Evolutionary conservation across 768 basidiomycete species (phyloP).

Genomic region (Boletales sp.): DNA sequence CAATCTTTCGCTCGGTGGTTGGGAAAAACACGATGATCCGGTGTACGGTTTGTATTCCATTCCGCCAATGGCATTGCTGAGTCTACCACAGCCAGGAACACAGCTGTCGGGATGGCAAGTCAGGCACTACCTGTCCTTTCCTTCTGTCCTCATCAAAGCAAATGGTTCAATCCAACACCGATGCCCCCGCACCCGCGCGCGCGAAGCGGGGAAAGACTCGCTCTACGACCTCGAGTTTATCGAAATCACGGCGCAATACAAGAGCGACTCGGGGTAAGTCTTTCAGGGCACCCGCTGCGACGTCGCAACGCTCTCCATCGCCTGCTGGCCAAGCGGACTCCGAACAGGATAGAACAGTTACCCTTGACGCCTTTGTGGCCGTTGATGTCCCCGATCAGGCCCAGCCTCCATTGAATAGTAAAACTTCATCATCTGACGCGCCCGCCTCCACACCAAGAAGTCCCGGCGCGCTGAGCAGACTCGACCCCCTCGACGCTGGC

Average conservation of each 20-base stretch:
- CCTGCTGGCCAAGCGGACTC: conserved; percentile 5
- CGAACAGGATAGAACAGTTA: background rate
- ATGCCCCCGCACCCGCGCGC: conserved; percentile 8
- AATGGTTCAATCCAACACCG: conserved; percentile 15
- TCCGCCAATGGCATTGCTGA: conserved; percentile 2
- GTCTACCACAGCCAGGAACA: conserved; percentile 61
- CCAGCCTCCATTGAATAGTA: background rate
- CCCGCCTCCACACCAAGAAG: background rate
- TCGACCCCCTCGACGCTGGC: background rate
- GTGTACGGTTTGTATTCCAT: conserved; percentile 47
- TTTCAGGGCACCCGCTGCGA: conserved; percentile 12
- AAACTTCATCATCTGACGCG: background rate
- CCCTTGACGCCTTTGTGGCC: background rate
- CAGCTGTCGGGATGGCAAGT: conserved; percentile 56
- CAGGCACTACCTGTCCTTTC: conserved; percentile 41
- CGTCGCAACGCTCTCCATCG: conserved; percentile 11
- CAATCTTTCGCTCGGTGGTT: conserved; percentile 72
- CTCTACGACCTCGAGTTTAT: conserved; percentile 17
- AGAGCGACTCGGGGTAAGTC: conserved; percentile 21
- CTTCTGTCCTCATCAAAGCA: conserved; percentile 33
- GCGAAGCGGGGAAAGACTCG: conserved; percentile 19
- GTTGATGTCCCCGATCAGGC: background rate
- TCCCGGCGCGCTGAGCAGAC: background rate
- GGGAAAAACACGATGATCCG: conserved; percentile 87
- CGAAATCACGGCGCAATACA: conserved; percentile 25